These are phyloP conservation scores for Pestalotiopsis sp. DNA, from an alignment of 2,329 filamentous ascomycete genomes.

Conservation along the genomic window DNA sequence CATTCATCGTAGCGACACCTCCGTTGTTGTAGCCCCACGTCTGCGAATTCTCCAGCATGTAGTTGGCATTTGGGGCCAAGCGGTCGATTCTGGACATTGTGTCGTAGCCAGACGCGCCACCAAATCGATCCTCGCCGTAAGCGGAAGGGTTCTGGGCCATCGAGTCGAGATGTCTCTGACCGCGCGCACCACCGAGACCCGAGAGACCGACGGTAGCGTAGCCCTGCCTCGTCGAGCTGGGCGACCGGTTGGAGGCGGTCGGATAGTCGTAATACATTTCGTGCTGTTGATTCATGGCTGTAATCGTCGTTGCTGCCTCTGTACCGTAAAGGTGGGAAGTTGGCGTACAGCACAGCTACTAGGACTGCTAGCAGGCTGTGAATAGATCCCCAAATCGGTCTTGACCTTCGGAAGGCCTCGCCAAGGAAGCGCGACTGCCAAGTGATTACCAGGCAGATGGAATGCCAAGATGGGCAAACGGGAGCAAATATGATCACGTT, in stretches of 20 bases:
- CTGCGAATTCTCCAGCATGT: constrained; percentile 69
- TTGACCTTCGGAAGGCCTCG: background rate
- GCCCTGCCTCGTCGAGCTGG: constrained; percentile 68
- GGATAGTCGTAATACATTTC: constrained; percentile 77
- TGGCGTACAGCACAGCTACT: constrained; percentile 3
- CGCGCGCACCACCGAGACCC: constrained; percentile 59
- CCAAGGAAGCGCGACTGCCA: background rate
- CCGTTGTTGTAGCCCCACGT: constrained; percentile 77
- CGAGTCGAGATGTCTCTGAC: constrained; percentile 72
- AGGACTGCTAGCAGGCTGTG: constrained; percentile 11
- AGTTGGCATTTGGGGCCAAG: constrained; percentile 37
- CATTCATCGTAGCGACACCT: constrained; percentile 64
- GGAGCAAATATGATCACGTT: background rate
- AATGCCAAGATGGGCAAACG: background rate
- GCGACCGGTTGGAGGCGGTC: constrained; percentile 65
- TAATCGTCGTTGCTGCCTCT: constrained; percentile 1
- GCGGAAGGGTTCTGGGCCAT: constrained; percentile 67
- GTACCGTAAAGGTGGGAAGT: background rate
- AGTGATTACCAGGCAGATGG: background rate
- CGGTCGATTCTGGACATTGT: constrained; percentile 44
- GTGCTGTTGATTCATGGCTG: constrained; percentile 52
- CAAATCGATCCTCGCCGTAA: constrained; percentile 70
- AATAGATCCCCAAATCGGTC: background rate
- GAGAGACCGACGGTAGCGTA: constrained; percentile 59
- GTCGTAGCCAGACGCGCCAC: constrained; percentile 61